Conservation (phyloP, 768 basidiomycete species). For the Trametes elegans region DNA sequence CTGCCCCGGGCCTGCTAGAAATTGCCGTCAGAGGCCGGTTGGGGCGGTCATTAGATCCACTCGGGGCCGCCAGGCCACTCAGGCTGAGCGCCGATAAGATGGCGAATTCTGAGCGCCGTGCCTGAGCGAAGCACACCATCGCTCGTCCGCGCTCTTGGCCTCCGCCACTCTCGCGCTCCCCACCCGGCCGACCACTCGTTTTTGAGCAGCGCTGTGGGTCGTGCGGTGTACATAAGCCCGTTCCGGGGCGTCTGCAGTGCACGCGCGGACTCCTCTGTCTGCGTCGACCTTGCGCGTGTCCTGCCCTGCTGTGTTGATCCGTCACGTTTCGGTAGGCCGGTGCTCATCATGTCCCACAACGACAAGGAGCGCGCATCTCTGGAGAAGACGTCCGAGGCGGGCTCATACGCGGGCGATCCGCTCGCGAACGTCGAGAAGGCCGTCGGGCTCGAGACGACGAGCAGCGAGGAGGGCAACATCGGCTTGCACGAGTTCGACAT, state of each 20-base stretch:
- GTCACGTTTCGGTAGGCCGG: no score
- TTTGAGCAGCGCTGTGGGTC: background rate
- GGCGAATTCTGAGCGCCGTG: constrained; percentile 9
- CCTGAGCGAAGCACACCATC: constrained; percentile 14
- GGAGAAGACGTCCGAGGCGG: constrained; percentile 3
- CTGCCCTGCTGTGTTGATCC: no score
- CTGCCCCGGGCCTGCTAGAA: background rate
- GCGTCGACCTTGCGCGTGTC: no score
- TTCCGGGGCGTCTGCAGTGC: background rate
- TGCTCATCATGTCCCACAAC: background rate
- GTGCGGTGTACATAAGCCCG: background rate
- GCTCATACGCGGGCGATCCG: background rate
- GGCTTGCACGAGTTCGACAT: constrained; percentile 19
- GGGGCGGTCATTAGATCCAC: background rate
- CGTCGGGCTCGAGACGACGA: background rate
- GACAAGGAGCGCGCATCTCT: background rate
- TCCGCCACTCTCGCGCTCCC: background rate
- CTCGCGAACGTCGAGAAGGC: background rate
- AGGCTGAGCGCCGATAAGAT: constrained; percentile 4
- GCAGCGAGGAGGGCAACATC: constrained; percentile 15
- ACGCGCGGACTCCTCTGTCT: no score
- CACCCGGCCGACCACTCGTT: background rate
- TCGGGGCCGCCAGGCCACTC: no score
- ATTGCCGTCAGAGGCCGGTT: background rate
- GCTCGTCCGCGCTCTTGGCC: background rate